phyloP scores from a whole-genome alignment of 768 basidiomycete species.

The Russula compacta region DNA sequence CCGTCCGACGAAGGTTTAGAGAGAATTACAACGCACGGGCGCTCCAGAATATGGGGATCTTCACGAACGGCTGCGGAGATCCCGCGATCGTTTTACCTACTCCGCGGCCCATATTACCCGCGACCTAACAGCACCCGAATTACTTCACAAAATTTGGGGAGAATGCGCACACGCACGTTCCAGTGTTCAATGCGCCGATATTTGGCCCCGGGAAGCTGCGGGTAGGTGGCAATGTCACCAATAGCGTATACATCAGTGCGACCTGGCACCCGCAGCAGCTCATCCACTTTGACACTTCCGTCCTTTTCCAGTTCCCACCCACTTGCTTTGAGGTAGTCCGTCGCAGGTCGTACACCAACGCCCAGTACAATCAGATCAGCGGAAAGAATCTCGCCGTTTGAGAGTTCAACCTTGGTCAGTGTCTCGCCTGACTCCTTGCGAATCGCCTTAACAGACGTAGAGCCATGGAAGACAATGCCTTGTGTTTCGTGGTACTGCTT shows the following conservation, averaged over 20 bases:
- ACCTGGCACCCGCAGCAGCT: conserved; percentile 53
- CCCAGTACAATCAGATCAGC: conserved; percentile 81
- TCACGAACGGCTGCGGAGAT: conserved; percentile 51
- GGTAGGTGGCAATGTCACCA: conserved; percentile 78
- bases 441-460: conserved; percentile 58
- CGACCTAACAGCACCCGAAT: conserved; percentile 41
- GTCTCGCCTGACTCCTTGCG: conserved; percentile 40
- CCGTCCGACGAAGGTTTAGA: neutral
- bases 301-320: conserved; percentile 63
- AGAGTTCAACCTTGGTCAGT: conserved; percentile 39
- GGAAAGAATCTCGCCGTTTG: conserved; percentile 38
- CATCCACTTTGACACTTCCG: conserved; percentile 70
- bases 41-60: conserved; percentile 86
- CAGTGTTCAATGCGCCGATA: conserved; percentile 76
- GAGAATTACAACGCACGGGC: conserved; percentile 44
- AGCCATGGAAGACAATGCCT: conserved; percentile 80
- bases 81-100: conserved; percentile 68
- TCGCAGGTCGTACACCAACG: conserved; percentile 79
- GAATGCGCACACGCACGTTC: conserved; percentile 46
- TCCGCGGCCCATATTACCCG: conserved; percentile 77
- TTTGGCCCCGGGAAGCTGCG: conserved; percentile 45
- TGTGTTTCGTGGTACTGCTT: conserved; percentile 74
- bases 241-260: conserved; percentile 56
- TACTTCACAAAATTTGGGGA: neutral
- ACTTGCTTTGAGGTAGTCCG: conserved; percentile 66